Conservation (phyloP, 148 eudicot genomes). For the Rhododendron kiyosumense region DNA sequence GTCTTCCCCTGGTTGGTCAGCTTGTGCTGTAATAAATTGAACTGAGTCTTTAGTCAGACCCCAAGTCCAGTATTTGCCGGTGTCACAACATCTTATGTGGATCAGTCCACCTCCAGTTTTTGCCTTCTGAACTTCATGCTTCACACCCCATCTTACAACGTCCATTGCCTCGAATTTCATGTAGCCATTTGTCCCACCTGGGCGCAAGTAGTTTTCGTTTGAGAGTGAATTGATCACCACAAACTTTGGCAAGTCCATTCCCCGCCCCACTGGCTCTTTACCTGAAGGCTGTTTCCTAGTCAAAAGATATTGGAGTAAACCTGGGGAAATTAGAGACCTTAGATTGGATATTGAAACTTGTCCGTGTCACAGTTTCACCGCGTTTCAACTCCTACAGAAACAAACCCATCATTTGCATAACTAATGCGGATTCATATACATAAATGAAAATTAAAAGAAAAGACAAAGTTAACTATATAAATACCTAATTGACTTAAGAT, state of each 20-base stretch:
- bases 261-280: no score
- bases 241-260: background rate
- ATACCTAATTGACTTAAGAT: background rate
- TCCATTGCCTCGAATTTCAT: background rate
- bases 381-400: background rate
- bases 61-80: background rate
- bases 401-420: background rate
- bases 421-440: background rate
- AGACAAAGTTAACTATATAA: background rate
- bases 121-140: background rate
- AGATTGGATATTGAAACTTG: background rate
- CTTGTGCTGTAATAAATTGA: background rate
- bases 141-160: background rate
- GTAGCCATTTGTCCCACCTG: background rate
- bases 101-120: background rate
- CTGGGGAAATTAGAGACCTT: background rate
- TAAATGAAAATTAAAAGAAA: no score
- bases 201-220: background rate
- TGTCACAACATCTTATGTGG: background rate
- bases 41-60: background rate
- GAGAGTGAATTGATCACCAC: background rate
- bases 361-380: background rate
- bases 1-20: background rate
- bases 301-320: background rate
- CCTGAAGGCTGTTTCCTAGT: background rate